A percentile compares a stretch with the other conserved stretches of the same genome.
phyloP scores from a whole-genome alignment of 1,139 yeast genomes.

The Protomyces arabidopsidicola region DNA sequence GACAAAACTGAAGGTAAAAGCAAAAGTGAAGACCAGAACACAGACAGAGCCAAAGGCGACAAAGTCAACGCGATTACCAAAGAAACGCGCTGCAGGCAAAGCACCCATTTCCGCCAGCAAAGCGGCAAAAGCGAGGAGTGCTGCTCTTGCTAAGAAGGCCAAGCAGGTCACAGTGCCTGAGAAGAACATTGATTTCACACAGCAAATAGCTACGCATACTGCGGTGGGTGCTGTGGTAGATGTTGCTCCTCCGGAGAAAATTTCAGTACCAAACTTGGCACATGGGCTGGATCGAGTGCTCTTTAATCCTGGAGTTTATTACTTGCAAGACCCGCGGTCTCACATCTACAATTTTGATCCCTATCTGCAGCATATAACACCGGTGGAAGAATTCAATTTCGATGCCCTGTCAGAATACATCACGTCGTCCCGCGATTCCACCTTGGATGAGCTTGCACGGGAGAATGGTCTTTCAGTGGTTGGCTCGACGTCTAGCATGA shows the following conservation, averaged over 20 bases:
- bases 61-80: background rate
- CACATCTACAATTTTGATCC: constrained; percentile 67
- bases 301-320: constrained; percentile 68
- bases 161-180: too few relatives aligned
- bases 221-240: background rate
- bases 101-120: background rate
- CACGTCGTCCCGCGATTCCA: constrained; percentile 62
- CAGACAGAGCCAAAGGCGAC: too few relatives aligned
- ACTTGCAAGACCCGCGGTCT: constrained; percentile 69
- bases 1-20: too few relatives aligned
- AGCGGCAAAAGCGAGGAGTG: background rate
- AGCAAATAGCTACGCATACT: too few relatives aligned
- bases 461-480: constrained; percentile 48
- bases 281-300: constrained; percentile 34
- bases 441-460: constrained; percentile 50
- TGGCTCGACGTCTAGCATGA: constrained; percentile 87
- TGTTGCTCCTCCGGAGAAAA: constrained; percentile 11
- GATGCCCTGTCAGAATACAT: constrained; percentile 54
- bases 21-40: too few relatives aligned
- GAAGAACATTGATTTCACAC: too few relatives aligned
- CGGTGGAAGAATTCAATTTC: constrained; percentile 66
- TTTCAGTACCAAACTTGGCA: constrained; percentile 18
- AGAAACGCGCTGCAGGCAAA: background rate
- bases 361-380: constrained; percentile 55
- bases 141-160: too few relatives aligned